Base-by-base conservation (phyloP, 2,329 filamentous ascomycete genomes). In the Aspergillus ochraceus region DNA sequence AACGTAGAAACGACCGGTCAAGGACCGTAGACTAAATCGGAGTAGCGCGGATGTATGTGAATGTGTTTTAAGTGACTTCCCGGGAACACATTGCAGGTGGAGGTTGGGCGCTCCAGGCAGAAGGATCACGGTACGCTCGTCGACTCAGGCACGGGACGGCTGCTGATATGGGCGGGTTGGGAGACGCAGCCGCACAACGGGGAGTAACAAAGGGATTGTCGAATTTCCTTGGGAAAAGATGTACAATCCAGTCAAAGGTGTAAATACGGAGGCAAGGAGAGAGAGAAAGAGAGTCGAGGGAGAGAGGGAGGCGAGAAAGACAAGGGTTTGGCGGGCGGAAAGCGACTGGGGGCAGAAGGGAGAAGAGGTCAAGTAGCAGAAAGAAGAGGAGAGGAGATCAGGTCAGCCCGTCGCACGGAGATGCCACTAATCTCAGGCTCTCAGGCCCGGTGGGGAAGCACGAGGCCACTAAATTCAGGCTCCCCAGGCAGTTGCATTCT, bases 1-100 rank as follows among this genome's bases (percentile, higher is more conserved):
- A 65, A 60, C 53, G 45, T 55, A 30, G 47, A 63, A 57, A 63
- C 39, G 58, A 59, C 22, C 45, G 45, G 45, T 47, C 45, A 53
- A 46, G 60, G 60, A 54, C 58, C 60, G 52, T 17, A 49, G 54
- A 63, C 64, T 64, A 62, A 64, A 61, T 54, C 58, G 63, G 64
- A 61, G 55, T 26, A 53, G 49, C 52, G 50, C 45, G 49, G 32
- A 49, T 12, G 53, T 12, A n/a, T 42, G 42, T 49, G n/a, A 22
- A 47, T 52, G 20, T 54, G 56, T 30, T 51, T 60, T 60, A 64
- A 47, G 42, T 55, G 30, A 54, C 47, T 29, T 56, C 55, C 42
- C 46, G 49, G 51, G 29, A 45, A 59, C 60, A 57, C 66, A 68
- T 69, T 64, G 62, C 67, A 69, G 51, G 57, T 36, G 17, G 14